These are phyloP conservation scores for Wallacemonas rigidus DNA, from an alignment of 208 protist species.

Conservation along the genomic window DNA sequence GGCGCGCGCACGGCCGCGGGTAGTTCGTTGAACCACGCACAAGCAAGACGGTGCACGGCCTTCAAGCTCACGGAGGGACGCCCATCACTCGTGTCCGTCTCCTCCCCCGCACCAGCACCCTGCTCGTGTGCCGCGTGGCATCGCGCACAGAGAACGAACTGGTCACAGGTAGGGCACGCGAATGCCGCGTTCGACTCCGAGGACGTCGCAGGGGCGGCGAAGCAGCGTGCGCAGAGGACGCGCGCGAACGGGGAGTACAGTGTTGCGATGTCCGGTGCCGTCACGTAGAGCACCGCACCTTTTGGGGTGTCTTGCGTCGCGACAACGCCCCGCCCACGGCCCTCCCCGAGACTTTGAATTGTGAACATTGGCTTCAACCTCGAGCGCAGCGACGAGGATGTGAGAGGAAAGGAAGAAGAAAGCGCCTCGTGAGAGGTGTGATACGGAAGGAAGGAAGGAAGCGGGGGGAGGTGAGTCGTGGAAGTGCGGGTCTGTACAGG, in stretches of 20 bases:
- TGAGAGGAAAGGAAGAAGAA: background rate
- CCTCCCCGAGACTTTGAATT: conserved; percentile 6
- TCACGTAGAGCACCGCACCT: conserved; percentile 39
- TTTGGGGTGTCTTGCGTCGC: conserved; percentile 35
- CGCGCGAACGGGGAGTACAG: conserved; percentile 70
- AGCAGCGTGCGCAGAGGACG: conserved; percentile 63
- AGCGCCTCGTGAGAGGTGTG: no score
- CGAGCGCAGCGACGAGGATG: no score
- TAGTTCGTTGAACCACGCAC: conserved; percentile 70
- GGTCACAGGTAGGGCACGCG: conserved; percentile 62
- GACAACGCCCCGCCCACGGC: conserved; percentile 62
- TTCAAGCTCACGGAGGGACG: background rate
- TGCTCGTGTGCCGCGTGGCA: conserved; percentile 16
- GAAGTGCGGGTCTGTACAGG: no score
- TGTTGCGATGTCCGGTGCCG: conserved; percentile 59
- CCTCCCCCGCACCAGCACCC: no score
- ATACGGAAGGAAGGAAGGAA: no score
- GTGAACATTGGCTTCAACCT: conserved; percentile 4
- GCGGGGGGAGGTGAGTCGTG: no score
- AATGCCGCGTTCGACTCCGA: conserved; percentile 13
- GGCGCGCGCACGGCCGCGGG: conserved; percentile 52
- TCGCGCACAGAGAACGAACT: conserved; percentile 63
- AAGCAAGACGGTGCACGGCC: conserved; percentile 53
- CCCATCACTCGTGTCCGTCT: no score
- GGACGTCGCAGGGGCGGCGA: conserved; percentile 10